A percentile compares a stretch with the other conserved stretches of the same genome.
phyloP scores from a whole-genome alignment of 345 rosid genomes.

The Reutealis trisperma region DNA sequence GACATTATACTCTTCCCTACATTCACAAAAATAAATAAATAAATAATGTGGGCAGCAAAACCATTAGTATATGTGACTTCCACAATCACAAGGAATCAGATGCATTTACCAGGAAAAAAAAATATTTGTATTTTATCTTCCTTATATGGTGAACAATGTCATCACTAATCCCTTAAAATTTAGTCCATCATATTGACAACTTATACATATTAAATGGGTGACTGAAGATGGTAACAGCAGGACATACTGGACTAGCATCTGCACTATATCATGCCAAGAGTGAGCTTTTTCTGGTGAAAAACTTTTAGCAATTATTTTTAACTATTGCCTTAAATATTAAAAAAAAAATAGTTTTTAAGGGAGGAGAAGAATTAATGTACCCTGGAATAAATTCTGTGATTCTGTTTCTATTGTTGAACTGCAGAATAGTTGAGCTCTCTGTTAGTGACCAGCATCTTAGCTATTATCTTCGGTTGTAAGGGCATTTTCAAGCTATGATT shows the following conservation, averaged over 20 bases:
- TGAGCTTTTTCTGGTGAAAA: not conserved
- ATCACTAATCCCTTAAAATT: not conserved
- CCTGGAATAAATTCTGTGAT: not conserved
- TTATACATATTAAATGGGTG: not conserved
- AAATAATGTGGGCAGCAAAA: not conserved
- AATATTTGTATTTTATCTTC: not conserved
- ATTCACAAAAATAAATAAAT: not conserved
- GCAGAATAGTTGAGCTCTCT: not conserved
- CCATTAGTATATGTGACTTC: not conserved
- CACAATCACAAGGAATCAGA: not conserved
- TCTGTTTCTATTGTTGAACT: not conserved
- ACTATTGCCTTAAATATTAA: not conserved
- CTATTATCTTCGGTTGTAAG: not conserved
- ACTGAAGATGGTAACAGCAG: not conserved
- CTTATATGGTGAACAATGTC: not conserved
- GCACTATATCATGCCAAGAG: not conserved
- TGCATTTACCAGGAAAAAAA: not conserved
- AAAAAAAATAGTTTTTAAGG: not conserved
- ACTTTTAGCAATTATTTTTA: not conserved
- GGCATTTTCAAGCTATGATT: not conserved
- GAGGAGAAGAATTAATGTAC: not conserved
- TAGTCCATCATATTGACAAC: not conserved
- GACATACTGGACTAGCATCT: not conserved
- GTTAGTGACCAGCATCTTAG: not conserved
- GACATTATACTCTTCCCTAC: not conserved